These are phyloP conservation scores for Pulicaria dysenterica DNA, from an alignment of 129 eudicot genomes.

Conservation along the genomic window DNA sequence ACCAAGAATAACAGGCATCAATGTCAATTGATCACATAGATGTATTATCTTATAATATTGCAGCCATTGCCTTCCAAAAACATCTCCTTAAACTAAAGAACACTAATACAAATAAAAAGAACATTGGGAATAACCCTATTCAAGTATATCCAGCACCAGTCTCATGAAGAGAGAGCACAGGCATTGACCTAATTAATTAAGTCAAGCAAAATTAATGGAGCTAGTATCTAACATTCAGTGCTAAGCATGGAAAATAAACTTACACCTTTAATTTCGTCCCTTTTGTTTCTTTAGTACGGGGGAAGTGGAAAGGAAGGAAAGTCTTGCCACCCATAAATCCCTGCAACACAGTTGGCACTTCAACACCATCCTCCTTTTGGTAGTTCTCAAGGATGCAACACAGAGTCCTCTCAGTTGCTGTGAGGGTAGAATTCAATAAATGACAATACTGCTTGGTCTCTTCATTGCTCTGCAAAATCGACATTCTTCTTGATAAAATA, in stretches of 20 bases:
- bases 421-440: conserved; percentile 77
- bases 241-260: conserved; percentile 5
- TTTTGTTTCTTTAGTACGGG: conserved; percentile 50
- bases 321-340: conserved; percentile 76
- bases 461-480: conserved; percentile 62
- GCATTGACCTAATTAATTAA: not conserved
- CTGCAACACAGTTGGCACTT: conserved; percentile 69
- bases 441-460: conserved; percentile 73
- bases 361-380: conserved; percentile 89
- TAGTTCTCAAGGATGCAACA: conserved; percentile 84
- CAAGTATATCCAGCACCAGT: not conserved
- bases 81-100: not conserved
- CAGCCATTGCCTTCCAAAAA: conserved; percentile 14
- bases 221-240: conserved; percentile 23
- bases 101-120: not conserved
- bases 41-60: conserved; percentile 20
- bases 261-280: conserved; percentile 59
- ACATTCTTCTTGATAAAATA: not conserved
- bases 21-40: conserved; percentile 12
- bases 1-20: too few relatives aligned
- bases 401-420: conserved; percentile 94
- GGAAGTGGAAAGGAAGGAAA: conserved; percentile 65
- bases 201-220: not conserved
- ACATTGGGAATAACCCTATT: not conserved
- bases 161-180: not conserved